These are phyloP conservation scores for Coleophoma cylindrospora DNA, from an alignment of 2,329 filamentous ascomycete species.

Conservation along the genomic window DNA sequence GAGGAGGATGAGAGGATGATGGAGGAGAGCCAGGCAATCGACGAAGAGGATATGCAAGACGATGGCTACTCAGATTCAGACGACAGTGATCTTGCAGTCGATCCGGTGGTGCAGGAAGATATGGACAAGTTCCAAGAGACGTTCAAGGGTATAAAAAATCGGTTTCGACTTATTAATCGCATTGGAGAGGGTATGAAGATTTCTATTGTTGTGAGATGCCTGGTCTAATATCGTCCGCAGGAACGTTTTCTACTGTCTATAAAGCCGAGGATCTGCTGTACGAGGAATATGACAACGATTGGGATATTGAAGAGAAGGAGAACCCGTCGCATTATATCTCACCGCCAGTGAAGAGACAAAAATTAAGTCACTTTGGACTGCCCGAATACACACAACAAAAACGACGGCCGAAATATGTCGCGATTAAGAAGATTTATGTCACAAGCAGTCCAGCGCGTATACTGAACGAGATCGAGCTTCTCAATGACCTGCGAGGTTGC, in stretches of 20 bases:
- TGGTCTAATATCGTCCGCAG: constrained; percentile 37
- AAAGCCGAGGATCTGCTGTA: constrained; percentile 94
- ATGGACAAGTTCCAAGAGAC: constrained; percentile 79
- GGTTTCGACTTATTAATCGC: constrained; percentile 88
- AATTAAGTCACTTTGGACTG: constrained; percentile 30
- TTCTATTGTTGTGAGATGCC: not conserved
- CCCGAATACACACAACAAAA: constrained; percentile 29
- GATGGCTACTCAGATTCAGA: constrained; percentile 45
- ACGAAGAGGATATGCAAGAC: constrained; percentile 21
- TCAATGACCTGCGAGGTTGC: constrained; percentile 80
- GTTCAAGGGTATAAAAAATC: constrained; percentile 78
- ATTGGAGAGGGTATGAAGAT: constrained; percentile 78
- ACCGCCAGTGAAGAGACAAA: constrained; percentile 56
- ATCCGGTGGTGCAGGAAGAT: constrained; percentile 70
- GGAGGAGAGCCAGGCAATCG: constrained; percentile 16
- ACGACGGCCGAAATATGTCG: constrained; percentile 71
- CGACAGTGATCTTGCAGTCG: constrained; percentile 55
- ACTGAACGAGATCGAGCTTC: constrained; percentile 90
- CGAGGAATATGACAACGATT: constrained; percentile 76
- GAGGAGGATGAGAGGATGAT: constrained; percentile 33
- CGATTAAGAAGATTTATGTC: constrained; percentile 99
- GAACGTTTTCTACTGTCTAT: constrained; percentile 98
- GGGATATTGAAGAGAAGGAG: constrained; percentile 69
- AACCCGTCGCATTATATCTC: constrained; percentile 58
- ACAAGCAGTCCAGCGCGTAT: constrained; percentile 92